phyloP scores from a whole-genome alignment of 1,284 basidiomycete species.

The Exsudoporus floridanus region DNA sequence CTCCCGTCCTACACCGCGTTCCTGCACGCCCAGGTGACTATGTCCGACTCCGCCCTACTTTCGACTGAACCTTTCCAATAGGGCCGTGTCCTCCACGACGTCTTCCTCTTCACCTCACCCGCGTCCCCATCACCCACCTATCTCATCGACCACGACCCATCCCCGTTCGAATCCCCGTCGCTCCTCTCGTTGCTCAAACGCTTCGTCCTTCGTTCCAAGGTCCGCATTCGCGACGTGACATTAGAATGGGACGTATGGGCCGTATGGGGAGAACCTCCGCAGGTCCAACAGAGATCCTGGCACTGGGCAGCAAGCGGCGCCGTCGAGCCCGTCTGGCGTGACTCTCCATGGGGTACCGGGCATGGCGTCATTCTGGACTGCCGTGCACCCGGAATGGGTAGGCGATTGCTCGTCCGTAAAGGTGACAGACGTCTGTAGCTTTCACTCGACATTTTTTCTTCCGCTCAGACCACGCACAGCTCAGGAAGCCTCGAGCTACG shows the following conservation, averaged over 20 bases:
- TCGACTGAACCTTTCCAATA: constrained; percentile 35
- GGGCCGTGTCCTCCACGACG: constrained; percentile 89
- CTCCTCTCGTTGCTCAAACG: constrained; percentile 73
- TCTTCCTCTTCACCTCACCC: constrained; percentile 76
- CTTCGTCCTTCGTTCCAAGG: constrained; percentile 88
- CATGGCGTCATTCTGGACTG: constrained; percentile 61
- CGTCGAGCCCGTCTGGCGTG: constrained; percentile 68
- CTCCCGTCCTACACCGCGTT: constrained; percentile 77
- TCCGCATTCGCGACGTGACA: constrained; percentile 77
- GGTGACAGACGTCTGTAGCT: constrained; percentile 67
- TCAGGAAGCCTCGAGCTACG: constrained; percentile 52
- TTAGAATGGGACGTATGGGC: constrained; percentile 79
- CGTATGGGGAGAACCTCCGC: constrained; percentile 63
- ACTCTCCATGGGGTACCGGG: constrained; percentile 57
- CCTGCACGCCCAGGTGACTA: constrained; percentile 79
- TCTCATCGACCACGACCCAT: constrained; percentile 74
- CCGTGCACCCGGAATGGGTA: constrained; percentile 77
- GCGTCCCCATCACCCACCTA: constrained; percentile 53
- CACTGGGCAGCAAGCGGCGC: constrained; percentile 57
- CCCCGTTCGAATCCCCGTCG: constrained; percentile 53
- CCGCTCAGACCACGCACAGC: constrained; percentile 41
- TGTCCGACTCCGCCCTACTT: not conserved
- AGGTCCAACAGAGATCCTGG: constrained; percentile 50
- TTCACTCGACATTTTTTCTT: not conserved
- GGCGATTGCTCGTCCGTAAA: constrained; percentile 65